Evolutionary conservation across 1,284 basidiomycete genomes (phyloP), one percentile per base, ranked within the genome.

Genomic region (Melampsora larici-populina): DNA sequence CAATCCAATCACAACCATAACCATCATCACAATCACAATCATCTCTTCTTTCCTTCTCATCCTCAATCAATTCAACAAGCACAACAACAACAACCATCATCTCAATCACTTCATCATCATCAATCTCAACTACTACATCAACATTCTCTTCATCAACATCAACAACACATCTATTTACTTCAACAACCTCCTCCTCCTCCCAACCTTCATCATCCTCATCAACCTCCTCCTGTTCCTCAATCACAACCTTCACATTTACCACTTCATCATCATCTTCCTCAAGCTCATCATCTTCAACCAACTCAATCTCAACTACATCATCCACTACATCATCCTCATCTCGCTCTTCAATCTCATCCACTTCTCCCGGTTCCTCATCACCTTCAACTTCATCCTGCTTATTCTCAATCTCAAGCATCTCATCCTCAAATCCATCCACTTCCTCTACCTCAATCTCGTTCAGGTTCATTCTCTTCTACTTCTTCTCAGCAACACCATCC

Each of bases 361-460:
- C 69, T 36, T 13, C 26, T 40, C 15, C 69, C 51, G 11, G 26
- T 43, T 40, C 51, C 29, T 21, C 51, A 60, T 18, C 49, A 58
- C 21, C 55, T 58, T 31, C 36, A 65, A 31, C 36, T 43, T 31
- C 68, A 70, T 43, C 69, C 51, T 18, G 31, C 63, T 33, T 43
- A 33, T n/a, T 40, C 49, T 26, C 17, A 60, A 17, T 36, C 71
- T 17, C 26, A 73, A 64, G 60, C 55, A 72, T 65, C 29, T 33
- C 63, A 65, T 65, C 63, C 63, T 65, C 63, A 65, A 65, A 43
- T 65, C 6, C 63, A 65, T 33, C 63, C 43, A 17, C 68, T 24
- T 8, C 49, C 43, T 31, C n/a, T 49, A 58, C 43, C 55, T 51
- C 46, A 26, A 18, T 48, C 58, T 48, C 46, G 33, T 33, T n/a